Percentiles rank a stretch among this genome's conserved stretches.
Evolutionary conservation across 2,329 filamentous ascomycete species (phyloP).

Genomic region (Sporothrix globosa): DNA sequence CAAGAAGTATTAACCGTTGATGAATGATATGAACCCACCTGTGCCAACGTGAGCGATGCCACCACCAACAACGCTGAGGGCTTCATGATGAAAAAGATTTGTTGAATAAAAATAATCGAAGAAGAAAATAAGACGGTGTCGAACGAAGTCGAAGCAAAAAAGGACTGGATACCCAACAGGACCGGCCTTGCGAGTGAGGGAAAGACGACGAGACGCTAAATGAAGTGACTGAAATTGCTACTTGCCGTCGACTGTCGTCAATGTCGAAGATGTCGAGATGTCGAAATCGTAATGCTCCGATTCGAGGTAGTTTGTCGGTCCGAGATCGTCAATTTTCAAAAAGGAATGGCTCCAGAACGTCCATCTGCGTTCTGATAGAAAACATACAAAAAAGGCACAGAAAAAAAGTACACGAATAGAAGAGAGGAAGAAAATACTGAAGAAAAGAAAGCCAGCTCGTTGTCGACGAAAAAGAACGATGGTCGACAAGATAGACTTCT

Average conservation of each 20-base stretch:
- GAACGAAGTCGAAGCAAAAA: slow-evolving; percentile 11
- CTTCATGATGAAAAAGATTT: slow-evolving; percentile 38
- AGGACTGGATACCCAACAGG: slow-evolving; percentile 30
- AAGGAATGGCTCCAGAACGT: slow-evolving; percentile 21
- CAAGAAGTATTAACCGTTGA: no score
- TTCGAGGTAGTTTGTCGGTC: not conserved
- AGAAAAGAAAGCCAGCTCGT: slow-evolving; percentile 16
- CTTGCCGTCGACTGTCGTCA: not conserved
- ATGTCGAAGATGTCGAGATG: not conserved
- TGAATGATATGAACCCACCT: slow-evolving; percentile 37
- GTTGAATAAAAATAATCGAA: not conserved
- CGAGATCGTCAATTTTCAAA: not conserved
- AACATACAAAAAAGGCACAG: not conserved
- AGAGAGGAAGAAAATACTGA: not conserved
- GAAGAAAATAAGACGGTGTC: not conserved
- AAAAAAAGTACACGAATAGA: not conserved
- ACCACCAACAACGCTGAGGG: slow-evolving; percentile 38
- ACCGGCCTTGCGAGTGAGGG: slow-evolving; percentile 32
- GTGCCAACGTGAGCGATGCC: slow-evolving; percentile 39
- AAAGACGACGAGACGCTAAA: not conserved
- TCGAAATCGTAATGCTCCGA: slow-evolving; percentile 1
- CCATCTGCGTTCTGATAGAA: slow-evolving; percentile 15
- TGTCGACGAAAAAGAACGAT: slow-evolving; percentile 5
- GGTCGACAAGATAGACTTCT: slow-evolving; percentile 1
- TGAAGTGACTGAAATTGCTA: not conserved